Conservation (phyloP, 192 early-diverging fungal genomes). For the Chytriomyces hyalinus region DNA sequence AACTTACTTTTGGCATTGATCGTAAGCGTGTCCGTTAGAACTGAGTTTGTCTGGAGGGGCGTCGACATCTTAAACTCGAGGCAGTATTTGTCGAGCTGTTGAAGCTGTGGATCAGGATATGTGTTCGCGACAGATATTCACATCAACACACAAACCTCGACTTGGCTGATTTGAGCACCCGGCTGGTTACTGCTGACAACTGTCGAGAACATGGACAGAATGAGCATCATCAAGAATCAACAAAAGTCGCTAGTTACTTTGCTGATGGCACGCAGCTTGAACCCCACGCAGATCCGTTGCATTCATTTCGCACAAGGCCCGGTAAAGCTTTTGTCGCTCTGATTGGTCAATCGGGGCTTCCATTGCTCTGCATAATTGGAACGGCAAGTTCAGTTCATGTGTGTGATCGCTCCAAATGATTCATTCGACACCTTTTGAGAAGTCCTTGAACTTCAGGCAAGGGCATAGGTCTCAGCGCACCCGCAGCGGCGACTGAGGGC, state of each 20-base stretch:
- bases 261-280: not conserved
- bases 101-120: no score
- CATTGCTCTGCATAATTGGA: not conserved
- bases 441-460: not conserved
- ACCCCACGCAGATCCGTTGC: not conserved
- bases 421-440: not conserved
- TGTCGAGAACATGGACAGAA: not conserved
- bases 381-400: no score
- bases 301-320: not conserved
- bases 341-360: not conserved
- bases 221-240: not conserved
- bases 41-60: not conserved
- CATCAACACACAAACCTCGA: not conserved
- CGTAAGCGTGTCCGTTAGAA: not conserved
- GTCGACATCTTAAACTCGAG: no score
- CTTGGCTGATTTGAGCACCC: not conserved
- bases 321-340: not conserved
- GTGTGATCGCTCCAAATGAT: no score
- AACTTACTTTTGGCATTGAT: constrained; percentile 14
- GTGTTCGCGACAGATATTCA: no score
- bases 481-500: no score
- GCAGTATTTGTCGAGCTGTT: no score
- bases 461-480: no score
- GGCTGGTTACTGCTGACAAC: not conserved
- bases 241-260: not conserved